A percentile compares a stretch with the other conserved stretches of the same genome.
Conservation (phyloP, 164 flowering plant species). For the Protea cynaroides region DNA sequence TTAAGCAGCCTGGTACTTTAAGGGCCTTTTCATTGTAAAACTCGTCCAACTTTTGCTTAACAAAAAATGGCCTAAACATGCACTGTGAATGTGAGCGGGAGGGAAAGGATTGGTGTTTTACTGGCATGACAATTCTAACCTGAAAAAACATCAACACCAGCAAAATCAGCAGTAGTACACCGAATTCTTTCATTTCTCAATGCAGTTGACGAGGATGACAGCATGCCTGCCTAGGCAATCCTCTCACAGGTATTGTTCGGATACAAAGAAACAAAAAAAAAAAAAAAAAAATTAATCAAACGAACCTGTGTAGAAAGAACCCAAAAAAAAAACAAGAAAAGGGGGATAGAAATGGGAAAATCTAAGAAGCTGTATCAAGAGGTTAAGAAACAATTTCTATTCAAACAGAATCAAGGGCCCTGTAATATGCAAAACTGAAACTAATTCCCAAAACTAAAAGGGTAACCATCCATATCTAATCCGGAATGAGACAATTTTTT, state of each 20-base stretch:
- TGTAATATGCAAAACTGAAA: conserved; percentile 14
- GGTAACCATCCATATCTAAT: neutral
- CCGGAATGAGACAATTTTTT: conserved; percentile 7
- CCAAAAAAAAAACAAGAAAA: neutral
- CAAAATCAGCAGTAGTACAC: too few species aligned
- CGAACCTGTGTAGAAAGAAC: neutral
- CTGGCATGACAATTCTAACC: too few species aligned
- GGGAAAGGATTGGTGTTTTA: too few species aligned
- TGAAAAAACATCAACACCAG: too few species aligned
- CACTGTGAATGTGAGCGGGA: too few species aligned
- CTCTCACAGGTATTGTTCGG: neutral
- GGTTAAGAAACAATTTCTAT: conserved; percentile 5
- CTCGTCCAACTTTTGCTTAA: too few species aligned
- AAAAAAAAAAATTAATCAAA: neutral
- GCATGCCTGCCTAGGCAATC: too few species aligned
- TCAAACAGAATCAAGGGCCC: conserved; percentile 8
- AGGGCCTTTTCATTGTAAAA: too few species aligned
- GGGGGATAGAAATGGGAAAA: neutral
- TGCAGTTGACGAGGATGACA: too few species aligned
- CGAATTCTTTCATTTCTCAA: too few species aligned
- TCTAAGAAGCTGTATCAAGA: conserved; percentile 9
- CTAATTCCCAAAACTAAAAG: neutral
- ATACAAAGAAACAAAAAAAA: neutral
- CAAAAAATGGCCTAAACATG: too few species aligned
- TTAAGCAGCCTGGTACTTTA: too few species aligned